Percentiles rank a stretch among this genome's conserved stretches.
phyloP scores from a whole-genome alignment of 768 basidiomycete genomes.

The Russula foetens region DNA sequence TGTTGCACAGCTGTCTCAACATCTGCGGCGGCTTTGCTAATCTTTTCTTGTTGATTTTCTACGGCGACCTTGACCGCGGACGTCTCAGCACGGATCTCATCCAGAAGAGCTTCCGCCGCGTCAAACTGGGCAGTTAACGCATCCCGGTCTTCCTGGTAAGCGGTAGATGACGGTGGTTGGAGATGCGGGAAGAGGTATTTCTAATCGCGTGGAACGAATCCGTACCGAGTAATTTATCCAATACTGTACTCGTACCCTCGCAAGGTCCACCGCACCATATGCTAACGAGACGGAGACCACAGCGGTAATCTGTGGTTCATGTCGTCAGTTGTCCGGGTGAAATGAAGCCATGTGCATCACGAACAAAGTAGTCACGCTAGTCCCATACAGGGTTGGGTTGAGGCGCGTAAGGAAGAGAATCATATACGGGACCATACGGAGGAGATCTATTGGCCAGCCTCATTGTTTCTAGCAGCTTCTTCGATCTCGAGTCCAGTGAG shows the following conservation, averaged over 20 bases:
- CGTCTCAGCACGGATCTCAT: too few relatives aligned
- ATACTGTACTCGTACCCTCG: slow-evolving; percentile 48
- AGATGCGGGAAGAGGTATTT: too few relatives aligned
- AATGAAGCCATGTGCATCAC: slow-evolving; percentile 24
- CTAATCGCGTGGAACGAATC: too few relatives aligned
- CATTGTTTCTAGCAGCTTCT: slow-evolving; percentile 59
- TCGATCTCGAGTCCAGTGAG: slow-evolving; percentile 80
- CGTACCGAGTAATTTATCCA: slow-evolving; percentile 85
- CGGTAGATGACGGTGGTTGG: slow-evolving; percentile 81
- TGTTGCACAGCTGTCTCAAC: too few relatives aligned
- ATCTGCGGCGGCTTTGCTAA: too few relatives aligned
- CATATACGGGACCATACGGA: slow-evolving; percentile 38
- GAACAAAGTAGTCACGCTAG: slow-evolving; percentile 96
- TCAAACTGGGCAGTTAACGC: slow-evolving; percentile 75
- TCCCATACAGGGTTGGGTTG: slow-evolving; percentile 58
- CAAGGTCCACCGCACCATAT: slow-evolving; percentile 73
- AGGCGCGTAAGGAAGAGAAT: slow-evolving; percentile 35
- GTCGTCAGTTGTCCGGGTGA: slow-evolving; percentile 15
- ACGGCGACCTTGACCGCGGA: too few relatives aligned
- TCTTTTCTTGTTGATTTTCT: too few relatives aligned
- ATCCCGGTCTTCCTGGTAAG: slow-evolving; percentile 84
- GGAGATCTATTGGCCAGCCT: slow-evolving; percentile 39
- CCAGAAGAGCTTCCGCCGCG: too few relatives aligned
- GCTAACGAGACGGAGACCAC: slow-evolving; percentile 81
- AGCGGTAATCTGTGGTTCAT: slow-evolving; percentile 68